Percentiles rank a stretch among this genome's conserved stretches.
These are phyloP conservation scores for Phyllosticta citribraziliensis DNA, from an alignment of 2,329 filamentous ascomycete species.

Conservation along the genomic window DNA sequence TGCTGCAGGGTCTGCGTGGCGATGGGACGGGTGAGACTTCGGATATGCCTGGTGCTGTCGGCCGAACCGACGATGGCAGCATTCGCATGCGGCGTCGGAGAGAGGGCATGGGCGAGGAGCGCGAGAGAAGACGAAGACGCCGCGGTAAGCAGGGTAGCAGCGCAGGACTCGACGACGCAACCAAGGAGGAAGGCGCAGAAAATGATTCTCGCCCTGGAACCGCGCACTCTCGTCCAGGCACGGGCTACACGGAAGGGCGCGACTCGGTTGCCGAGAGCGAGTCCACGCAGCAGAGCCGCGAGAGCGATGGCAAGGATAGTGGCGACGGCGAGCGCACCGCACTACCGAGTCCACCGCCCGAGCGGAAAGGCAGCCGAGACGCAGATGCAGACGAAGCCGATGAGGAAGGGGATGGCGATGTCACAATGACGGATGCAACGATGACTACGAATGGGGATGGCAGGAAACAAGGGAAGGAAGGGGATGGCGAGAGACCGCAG, in stretches of 20 bases:
- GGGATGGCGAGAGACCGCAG: background rate
- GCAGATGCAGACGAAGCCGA: background rate
- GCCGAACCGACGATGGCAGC: constrained; percentile 19
- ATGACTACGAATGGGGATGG: background rate
- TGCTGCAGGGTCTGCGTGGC: constrained; percentile 73
- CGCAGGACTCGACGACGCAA: background rate
- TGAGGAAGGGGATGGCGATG: background rate
- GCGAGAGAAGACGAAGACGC: constrained; percentile 57
- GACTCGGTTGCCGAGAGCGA: constrained; percentile 4
- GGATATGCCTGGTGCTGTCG: constrained; percentile 19
- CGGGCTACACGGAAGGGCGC: background rate
- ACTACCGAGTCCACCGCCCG: constrained; percentile 25
- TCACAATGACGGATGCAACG: background rate
- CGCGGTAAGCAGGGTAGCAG: constrained; percentile 13
- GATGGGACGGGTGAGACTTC: constrained; percentile 43
- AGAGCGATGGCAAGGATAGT: constrained; percentile 18
- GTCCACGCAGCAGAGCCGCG: background rate
- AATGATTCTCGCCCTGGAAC: constrained; percentile 6
- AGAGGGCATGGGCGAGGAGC: constrained; percentile 72
- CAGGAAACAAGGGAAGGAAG: background rate
- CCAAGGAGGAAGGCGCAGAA: constrained; percentile 6
- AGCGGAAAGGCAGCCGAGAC: constrained; percentile 16
- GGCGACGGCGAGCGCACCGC: constrained; percentile 16
- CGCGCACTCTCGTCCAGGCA: constrained; percentile 2
- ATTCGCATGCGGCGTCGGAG: constrained; percentile 52